A percentile compares a stretch with the other conserved stretches of the same genome.
Evolutionary conservation across 1,284 basidiomycete species (phyloP).

Genomic region (Phlebopus sp.): DNA sequence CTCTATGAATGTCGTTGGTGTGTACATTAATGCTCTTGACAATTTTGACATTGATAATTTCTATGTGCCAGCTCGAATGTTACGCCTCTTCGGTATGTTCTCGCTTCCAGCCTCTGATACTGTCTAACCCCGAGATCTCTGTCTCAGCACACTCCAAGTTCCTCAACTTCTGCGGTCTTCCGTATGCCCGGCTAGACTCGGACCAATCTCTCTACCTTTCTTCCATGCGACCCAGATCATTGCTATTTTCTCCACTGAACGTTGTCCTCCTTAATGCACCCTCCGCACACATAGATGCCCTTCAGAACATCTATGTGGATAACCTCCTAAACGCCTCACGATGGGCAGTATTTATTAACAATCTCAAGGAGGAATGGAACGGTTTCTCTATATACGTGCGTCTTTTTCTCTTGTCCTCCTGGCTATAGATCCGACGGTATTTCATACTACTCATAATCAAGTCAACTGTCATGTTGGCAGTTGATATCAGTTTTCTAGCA

Average conservation of each 20-base stretch:
- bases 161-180: slow-evolving; percentile 46
- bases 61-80: not conserved
- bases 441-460: not conserved
- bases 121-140: not conserved
- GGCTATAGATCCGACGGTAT: not conserved
- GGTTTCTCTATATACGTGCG: slow-evolving; percentile 49
- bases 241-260: slow-evolving; percentile 4
- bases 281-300: slow-evolving; percentile 34
- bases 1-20: not conserved
- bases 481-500: slow-evolving; percentile 8
- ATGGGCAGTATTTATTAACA: slow-evolving; percentile 36
- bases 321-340: slow-evolving; percentile 15
- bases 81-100: slow-evolving; percentile 1
- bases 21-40: not conserved
- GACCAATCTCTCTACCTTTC: slow-evolving; percentile 36
- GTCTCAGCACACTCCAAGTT: slow-evolving; percentile 35
- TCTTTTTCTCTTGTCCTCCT: slow-evolving; percentile 2
- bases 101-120: not conserved
- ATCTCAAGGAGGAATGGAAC: slow-evolving; percentile 48
- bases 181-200: slow-evolving; percentile 42
- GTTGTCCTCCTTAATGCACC: slow-evolving; percentile 39
- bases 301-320: slow-evolving; percentile 37
- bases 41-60: not conserved
- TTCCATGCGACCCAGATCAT: not conserved
- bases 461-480: slow-evolving; percentile 9